Evolutionary conservation across 495 filamentous ascomycete species (phyloP), one percentile per base, ranked within the genome.

Genomic region (Aspergillus funiculosus): DNA sequence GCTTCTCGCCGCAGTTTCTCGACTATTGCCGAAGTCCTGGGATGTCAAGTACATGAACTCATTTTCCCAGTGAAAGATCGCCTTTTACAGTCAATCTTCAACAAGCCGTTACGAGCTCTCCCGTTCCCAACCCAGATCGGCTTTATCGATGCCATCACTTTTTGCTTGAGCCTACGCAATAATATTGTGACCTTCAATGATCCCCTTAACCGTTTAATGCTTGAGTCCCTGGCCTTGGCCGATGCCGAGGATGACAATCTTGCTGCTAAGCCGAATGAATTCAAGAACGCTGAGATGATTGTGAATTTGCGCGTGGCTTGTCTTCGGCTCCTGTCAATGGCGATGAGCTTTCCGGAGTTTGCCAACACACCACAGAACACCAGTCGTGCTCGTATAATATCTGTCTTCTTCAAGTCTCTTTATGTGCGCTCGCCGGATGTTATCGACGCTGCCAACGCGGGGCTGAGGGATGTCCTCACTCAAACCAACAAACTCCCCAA

Each of bases 101-200:
- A 83, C 56, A 99, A 99, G 66, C 94, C 94, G 20, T 63, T 99
- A 18, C 77, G 94, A 39, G 94, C 94, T 2, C 66, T 99, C 41
- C 90, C 91, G 1, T 96, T 96, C 58, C 73, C 85, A 3, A 86
- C 82, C 2, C 94, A 99, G 62, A 97, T 99, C 57, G 94, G 92
- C 7, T 97, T 91, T 60, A 94, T 99, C 52, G 92, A 97, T 62
- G 94, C 90, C 5, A 89, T 99, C 52, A 92, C 87, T 0, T 97
- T 89, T 62, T 94, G 88, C 62, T 75, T 99, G 64, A 79, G 82
- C 19, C 71, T 97, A 20, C 86, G 91, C 52, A 79, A 84, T 31
- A 83, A 89, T 42, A 88, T 96, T 40, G 76, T 97, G 15, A 76
- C 82, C 10, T 94, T 96, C 60, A 90, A 95, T 55, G 90, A 96